Base-by-base conservation (phyloP, 148 eudicot species). In the Spergularia bocconei region DNA sequence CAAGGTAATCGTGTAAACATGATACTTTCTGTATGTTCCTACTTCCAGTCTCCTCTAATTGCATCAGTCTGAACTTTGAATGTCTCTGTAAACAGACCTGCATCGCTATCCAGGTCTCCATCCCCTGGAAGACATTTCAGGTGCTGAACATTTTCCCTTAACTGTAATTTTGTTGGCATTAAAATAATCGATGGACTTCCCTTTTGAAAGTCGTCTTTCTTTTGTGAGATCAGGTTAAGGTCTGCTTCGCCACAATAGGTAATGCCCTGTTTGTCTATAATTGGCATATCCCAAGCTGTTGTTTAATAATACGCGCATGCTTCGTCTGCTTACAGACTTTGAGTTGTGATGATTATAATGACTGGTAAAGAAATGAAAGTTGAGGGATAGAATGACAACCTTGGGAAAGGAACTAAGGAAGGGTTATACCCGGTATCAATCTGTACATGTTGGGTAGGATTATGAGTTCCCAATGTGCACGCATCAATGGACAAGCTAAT, bases 231-330 rank as follows among this genome's bases (percentile, higher is more conserved):
- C 63, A 77, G 75, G 60, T 78, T 75, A 65, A 78, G 67, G 64
- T 72, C 80, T 64, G 76, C 80, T 39, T 78, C 71, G 2, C 72
- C 76, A 11, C 76, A 14, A 23, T 78, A 78, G 71, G 66, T 47
- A 65, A 66, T 14, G 23, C 52, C 19, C 33, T 13, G 6, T 50
- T 44, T 15, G 11, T 14, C 19, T 55, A 56, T 67, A 36, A 21
- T 54, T 16, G 20, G 8, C 36, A 20, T 63, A 29, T 50, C 14
- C 14, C 1, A 17, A 8, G 23, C 61, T 59, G 13, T 48, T 47
- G 44, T 17, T 29, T 52, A 23, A 13, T 48, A 47, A 0, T 44
- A 44, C 1, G 48, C 6, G 48, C 48, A 44, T 4, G 48, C 48
- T 44, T 44, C 5, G 6, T 44, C 48, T 44, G 7, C 8, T 44